phyloP scores from a whole-genome alignment of 768 basidiomycete genomes.

The Mycena amicta region DNA sequence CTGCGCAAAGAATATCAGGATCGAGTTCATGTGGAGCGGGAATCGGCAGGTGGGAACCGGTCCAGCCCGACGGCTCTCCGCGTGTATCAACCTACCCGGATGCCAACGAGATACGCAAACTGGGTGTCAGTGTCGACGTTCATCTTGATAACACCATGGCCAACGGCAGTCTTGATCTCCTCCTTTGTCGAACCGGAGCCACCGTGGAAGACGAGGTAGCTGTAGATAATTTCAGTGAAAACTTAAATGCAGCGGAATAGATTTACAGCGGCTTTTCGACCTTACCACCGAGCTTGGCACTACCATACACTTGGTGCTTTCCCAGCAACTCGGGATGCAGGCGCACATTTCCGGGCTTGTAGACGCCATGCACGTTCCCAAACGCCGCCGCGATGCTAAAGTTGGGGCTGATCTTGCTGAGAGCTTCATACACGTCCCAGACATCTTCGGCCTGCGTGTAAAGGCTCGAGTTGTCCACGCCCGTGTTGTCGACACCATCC shows the following conservation, averaged over 20 bases:
- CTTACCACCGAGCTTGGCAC: conserved; percentile 64
- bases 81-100: conserved; percentile 66
- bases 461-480: conserved; percentile 87
- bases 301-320: conserved; percentile 84
- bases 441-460: conserved; percentile 99
- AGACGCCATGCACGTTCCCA: conserved; percentile 99
- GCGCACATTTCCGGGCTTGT: conserved; percentile 97
- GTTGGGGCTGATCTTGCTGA: conserved; percentile 83
- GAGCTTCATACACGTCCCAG: conserved; percentile 85
- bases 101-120: conserved; percentile 87
- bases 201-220: conserved; percentile 99
- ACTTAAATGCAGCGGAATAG: neutral
- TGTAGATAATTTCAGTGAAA: conserved; percentile 29
- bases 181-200: conserved; percentile 97
- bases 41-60: too few species aligned
- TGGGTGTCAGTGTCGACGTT: conserved; percentile 97
- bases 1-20: conserved; percentile 39
- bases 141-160: conserved; percentile 97
- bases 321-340: conserved; percentile 89
- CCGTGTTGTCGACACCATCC: conserved; percentile 98
- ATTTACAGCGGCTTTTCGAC: conserved; percentile 80
- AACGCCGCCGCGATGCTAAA: conserved; percentile 98
- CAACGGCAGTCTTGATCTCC: conserved; percentile 91
- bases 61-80: too few species aligned
- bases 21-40: too few species aligned